Evolutionary conservation across 805 yeast genomes (phyloP).

Genomic region (Lipomyces oligophaga): DNA sequence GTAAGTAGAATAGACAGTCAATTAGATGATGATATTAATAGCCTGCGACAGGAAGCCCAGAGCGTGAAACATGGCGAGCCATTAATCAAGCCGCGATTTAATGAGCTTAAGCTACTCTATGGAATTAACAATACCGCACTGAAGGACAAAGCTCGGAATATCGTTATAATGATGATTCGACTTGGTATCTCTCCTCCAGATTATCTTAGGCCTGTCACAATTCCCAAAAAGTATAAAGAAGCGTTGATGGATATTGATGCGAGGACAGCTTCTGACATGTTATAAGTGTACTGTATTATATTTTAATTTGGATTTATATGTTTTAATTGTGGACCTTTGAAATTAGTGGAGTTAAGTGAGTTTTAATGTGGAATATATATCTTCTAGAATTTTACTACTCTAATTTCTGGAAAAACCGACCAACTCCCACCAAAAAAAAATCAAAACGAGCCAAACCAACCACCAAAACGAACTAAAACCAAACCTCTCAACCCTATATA

Average conservation of each 20-base stretch:
- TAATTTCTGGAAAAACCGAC: too few relatives aligned
- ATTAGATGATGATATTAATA: background rate
- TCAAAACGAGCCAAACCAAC: too few relatives aligned
- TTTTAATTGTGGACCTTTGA: background rate
- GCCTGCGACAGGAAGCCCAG: conserved; percentile 1
- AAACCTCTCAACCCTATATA: too few relatives aligned
- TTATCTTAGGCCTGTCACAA: too few relatives aligned
- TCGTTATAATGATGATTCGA: conserved; percentile 12
- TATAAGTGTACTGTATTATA: background rate
- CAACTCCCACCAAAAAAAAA: too few relatives aligned
- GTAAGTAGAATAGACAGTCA: background rate
- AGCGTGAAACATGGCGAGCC: background rate
- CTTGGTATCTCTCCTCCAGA: conserved; percentile 7
- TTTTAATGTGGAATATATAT: too few relatives aligned
- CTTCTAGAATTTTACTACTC: too few relatives aligned
- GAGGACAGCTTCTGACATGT: background rate
- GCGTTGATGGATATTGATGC: background rate
- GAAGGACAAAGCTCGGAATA: conserved; percentile 25
- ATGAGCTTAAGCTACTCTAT: conserved; percentile 6
- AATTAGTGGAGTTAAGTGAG: too few relatives aligned
- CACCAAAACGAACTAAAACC: too few relatives aligned
- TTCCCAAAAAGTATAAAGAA: too few relatives aligned
- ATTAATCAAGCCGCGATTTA: background rate
- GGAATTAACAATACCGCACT: conserved; percentile 19
- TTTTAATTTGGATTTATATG: background rate